Evolutionary conservation across 129 eudicot species (phyloP).

Genomic region (Glebionis coronaria): DNA sequence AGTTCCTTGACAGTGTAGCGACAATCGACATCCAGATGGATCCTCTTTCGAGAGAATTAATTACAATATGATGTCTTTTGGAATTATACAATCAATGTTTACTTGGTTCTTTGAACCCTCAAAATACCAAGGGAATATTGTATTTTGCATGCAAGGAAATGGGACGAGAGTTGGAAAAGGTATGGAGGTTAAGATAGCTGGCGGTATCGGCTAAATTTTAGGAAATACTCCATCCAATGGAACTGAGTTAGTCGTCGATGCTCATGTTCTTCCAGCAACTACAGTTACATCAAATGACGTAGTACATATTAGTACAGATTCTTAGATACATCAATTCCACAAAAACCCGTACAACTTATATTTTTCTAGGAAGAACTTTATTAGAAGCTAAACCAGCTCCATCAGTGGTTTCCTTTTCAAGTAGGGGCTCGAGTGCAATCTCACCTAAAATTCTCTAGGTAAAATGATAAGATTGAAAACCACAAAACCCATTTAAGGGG

Average conservation of each 20-base stretch:
- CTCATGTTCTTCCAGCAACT: slow-evolving; percentile 90
- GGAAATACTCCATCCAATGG: slow-evolving; percentile 67
- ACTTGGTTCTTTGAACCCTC: slow-evolving; percentile 62
- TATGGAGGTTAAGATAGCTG: slow-evolving; percentile 75
- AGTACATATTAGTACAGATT: slow-evolving; percentile 41
- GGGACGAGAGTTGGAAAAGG: slow-evolving; percentile 90
- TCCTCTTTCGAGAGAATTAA: no score
- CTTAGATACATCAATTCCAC: slow-evolving; percentile 57
- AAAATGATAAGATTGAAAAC: not conserved
- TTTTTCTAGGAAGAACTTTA: slow-evolving; percentile 46
- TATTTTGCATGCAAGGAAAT: slow-evolving; percentile 75
- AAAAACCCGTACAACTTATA: slow-evolving; percentile 44
- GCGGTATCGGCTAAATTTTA: slow-evolving; percentile 77
- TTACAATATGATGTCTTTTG: slow-evolving; percentile 8
- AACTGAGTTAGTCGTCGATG: slow-evolving; percentile 59
- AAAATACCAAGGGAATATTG: slow-evolving; percentile 76
- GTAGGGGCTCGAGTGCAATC: slow-evolving; percentile 72
- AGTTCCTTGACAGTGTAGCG: no score
- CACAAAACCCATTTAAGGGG: not conserved
- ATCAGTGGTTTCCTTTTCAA: slow-evolving; percentile 74
- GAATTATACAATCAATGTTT: slow-evolving; percentile 76
- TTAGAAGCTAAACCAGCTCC: slow-evolving; percentile 61
- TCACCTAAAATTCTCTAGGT: slow-evolving; percentile 79
- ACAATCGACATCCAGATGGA: no score
- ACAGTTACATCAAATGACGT: slow-evolving; percentile 52